Conservation (phyloP, 176 grass and related monocot genomes). For the Oryza punctata region DNA sequence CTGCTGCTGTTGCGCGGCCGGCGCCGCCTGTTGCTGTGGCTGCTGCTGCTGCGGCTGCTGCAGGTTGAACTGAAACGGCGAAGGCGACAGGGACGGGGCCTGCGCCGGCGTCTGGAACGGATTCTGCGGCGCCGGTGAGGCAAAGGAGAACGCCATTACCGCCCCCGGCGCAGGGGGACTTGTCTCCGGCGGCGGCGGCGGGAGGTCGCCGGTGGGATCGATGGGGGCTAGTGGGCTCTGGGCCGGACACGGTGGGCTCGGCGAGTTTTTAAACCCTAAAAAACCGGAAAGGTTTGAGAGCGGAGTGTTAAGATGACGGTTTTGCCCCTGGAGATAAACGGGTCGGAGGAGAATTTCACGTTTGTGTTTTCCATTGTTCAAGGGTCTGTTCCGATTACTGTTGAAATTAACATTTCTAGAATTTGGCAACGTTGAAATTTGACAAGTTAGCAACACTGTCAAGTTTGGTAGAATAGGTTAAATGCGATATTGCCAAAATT, state of each 20-base stretch:
- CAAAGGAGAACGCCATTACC: conserved; percentile 64
- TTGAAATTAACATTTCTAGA: too few relatives aligned
- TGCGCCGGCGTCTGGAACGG: conserved; percentile 42
- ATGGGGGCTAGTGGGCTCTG: conserved; percentile 13
- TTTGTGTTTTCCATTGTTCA: too few relatives aligned
- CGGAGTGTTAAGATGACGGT: conserved; percentile 6
- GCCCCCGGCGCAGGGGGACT: background rate
- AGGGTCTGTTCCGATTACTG: too few relatives aligned
- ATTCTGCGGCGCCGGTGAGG: conserved; percentile 35
- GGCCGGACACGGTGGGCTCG: conserved; percentile 14
- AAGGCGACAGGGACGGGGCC: conserved; percentile 33
- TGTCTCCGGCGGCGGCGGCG: conserved; percentile 34
- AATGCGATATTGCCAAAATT: too few relatives aligned
- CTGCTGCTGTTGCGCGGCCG: conserved; percentile 22
- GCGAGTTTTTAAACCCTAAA: conserved; percentile 42
- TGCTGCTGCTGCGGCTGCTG: conserved; percentile 54
- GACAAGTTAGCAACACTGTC: too few relatives aligned
- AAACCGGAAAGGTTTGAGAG: background rate
- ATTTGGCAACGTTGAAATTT: too few relatives aligned
- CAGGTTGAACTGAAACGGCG: conserved; percentile 55
- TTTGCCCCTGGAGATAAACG: background rate
- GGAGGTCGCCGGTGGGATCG: background rate
- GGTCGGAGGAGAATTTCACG: background rate
- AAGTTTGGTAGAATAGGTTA: too few relatives aligned
- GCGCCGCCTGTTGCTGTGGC: conserved; percentile 36